These are phyloP conservation scores for Leccinum subrobustum DNA, from an alignment of 1,284 basidiomycete genomes.

Conservation along the genomic window DNA sequence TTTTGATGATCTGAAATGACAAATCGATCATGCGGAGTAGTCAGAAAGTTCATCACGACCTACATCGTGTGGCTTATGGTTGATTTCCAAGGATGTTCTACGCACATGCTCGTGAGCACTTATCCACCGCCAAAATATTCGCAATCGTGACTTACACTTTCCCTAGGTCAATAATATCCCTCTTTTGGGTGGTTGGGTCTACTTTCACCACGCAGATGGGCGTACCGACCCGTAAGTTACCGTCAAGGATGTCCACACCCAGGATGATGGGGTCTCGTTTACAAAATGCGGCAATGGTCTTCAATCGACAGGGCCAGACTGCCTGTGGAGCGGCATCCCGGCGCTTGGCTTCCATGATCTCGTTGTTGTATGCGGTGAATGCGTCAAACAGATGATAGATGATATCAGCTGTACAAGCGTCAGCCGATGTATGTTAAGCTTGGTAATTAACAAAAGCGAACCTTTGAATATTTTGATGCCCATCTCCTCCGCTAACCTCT, in stretches of 20 bases:
- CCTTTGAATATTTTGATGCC: conserved; percentile 94
- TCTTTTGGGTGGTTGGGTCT: conserved; percentile 85
- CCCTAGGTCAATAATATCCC: conserved; percentile 88
- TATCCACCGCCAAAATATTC: not conserved
- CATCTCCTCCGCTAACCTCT: conserved; percentile 89
- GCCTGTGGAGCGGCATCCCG: conserved; percentile 92
- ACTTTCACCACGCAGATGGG: conserved; percentile 93
- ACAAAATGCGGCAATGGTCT: conserved; percentile 90
- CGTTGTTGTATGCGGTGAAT: conserved; percentile 94
- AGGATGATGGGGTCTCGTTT: conserved; percentile 98
- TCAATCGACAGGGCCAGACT: conserved; percentile 96
- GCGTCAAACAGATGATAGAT: conserved; percentile 99
- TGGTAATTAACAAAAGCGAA: conserved; percentile 28
- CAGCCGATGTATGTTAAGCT: not conserved
- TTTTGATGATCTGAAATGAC: conserved; percentile 78
- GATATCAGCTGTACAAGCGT: conserved; percentile 72
- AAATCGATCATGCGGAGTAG: conserved; percentile 5
- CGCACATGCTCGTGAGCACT: conserved; percentile 10
- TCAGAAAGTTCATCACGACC: conserved; percentile 23
- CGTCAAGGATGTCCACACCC: conserved; percentile 96
- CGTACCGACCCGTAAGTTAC: conserved; percentile 90
- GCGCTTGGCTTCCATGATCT: conserved; percentile 92
- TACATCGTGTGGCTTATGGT: conserved; percentile 81
- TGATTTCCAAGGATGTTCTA: conserved; percentile 94
- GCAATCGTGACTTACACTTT: conserved; percentile 72